Conservation (phyloP, 495 filamentous ascomycete species). For the Penicillium pancosmium region DNA sequence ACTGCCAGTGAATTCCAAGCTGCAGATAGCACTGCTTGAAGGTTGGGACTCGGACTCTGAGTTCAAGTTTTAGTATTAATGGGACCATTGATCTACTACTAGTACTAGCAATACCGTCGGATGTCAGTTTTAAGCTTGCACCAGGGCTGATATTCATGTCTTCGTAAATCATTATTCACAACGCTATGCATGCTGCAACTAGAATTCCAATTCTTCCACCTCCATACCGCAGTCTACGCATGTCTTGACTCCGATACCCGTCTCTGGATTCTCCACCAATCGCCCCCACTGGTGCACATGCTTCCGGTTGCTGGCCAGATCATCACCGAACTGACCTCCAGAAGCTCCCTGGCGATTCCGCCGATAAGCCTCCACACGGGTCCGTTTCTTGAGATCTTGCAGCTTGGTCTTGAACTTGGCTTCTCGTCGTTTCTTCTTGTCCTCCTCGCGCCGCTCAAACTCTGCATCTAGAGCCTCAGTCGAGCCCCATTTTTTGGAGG, state of each 20-base stretch:
- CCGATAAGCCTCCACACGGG: slow-evolving; percentile 86
- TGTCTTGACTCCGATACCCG: slow-evolving; percentile 77
- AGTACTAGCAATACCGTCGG: not conserved
- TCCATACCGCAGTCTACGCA: slow-evolving; percentile 95
- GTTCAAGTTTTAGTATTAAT: too few relatives aligned
- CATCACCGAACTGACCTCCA: slow-evolving; percentile 74
- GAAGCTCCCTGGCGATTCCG: slow-evolving; percentile 59
- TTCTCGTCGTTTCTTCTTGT: slow-evolving; percentile 88
- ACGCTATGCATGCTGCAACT: slow-evolving; percentile 7
- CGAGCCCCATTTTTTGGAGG: slow-evolving; percentile 81
- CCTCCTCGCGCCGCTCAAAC: slow-evolving; percentile 75
- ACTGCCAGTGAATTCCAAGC: too few relatives aligned
- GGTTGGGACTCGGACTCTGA: too few relatives aligned
- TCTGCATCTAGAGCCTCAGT: slow-evolving; percentile 84
- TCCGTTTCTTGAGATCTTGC: slow-evolving; percentile 88
- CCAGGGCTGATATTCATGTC: slow-evolving; percentile 7
- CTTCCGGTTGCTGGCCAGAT: slow-evolving; percentile 62
- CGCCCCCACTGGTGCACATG: slow-evolving; percentile 95
- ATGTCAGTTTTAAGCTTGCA: too few relatives aligned
- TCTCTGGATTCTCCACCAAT: slow-evolving; percentile 73
- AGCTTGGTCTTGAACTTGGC: slow-evolving; percentile 88
- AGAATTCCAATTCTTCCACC: slow-evolving; percentile 90
- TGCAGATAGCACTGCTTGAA: too few relatives aligned
- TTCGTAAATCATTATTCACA: slow-evolving; percentile 7
- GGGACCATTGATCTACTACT: not conserved